Evolutionary conservation across 225 moss, liverwort and hornwort genomes (phyloP).

Genomic region (Pleurozium schreberi): DNA sequence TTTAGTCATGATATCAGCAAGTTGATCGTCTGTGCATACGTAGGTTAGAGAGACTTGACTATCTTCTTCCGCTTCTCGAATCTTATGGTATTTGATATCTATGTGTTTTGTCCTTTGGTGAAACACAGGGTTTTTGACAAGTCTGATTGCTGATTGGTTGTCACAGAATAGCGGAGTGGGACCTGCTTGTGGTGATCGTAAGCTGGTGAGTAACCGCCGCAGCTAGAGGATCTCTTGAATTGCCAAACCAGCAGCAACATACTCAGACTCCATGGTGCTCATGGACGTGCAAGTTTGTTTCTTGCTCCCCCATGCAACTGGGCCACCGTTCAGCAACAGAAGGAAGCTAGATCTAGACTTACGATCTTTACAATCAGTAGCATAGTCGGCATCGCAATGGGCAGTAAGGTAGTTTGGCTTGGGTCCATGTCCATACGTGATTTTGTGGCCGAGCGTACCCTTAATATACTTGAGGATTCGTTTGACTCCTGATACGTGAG

Average conservation of each 20-base stretch:
- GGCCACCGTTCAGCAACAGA: background rate
- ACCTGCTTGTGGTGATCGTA: accelerated
- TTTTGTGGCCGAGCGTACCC: background rate
- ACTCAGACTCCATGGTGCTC: background rate
- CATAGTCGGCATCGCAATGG: background rate
- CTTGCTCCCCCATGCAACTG: accelerated
- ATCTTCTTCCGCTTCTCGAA: no score
- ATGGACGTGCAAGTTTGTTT: background rate
- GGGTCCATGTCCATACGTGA: background rate
- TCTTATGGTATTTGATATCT: no score
- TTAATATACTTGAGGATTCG: background rate
- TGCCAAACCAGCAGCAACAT: background rate
- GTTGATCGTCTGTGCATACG: no score
- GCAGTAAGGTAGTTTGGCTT: background rate
- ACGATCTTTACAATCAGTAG: background rate
- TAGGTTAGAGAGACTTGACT: no score
- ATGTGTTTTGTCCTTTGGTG: no score
- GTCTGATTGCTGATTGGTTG: no score
- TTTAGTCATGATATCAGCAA: no score
- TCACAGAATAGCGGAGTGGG: background rate
- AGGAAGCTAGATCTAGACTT: background rate
- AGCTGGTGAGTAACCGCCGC: accelerated
- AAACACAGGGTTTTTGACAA: no score
- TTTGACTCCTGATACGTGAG: background rate
- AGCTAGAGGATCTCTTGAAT: background rate